Evolutionary conservation across 768 basidiomycete genomes (phyloP), one percentile per base, ranked within the genome.

Genomic region (Amanita pseudoporphyria): DNA sequence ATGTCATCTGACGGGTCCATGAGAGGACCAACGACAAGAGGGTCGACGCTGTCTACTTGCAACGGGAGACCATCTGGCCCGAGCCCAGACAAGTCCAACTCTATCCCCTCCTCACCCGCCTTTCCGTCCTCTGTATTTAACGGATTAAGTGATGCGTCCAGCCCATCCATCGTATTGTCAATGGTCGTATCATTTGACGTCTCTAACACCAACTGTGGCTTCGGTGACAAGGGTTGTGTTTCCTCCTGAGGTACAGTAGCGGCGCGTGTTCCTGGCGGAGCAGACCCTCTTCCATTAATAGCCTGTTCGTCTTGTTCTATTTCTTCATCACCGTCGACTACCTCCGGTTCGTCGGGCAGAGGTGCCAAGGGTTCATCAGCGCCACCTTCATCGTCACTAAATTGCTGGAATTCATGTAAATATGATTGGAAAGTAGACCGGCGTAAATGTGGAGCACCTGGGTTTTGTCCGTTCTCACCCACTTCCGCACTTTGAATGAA

Each of bases 311-410:
- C 87, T 53, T 79, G 75, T 49, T 86, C 84, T 62, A 82, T 73
- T 49, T 89, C 87, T 41, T 87, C 86, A 45, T 84, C 81, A 39
- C 77, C 77, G 40, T 89, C 88, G 0, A 78, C 80, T 6, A 78
- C 77, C 61, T 90, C 87, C 21, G 81, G 77, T 56, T 89, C 87
- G 49, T 79, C 76, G 4, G 86, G 88, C 37, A 91, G 69, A 14
- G 88, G 88, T 1, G 80, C 88, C 21, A 91, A 72, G 12, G 87
- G 87, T 57, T 87, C 85, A 56, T 91, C 86, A 0, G 69, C 77
- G 54, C 81, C 84, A 45, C 77, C 84, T 58, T 91, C 89, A 52
- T 90, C 86, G 58, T 91, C 88, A 58, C 84, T 88, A 58, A 91
- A 92, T 74, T 89, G 85, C 88, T 92, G 53, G n/a, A 53, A 46